These are phyloP conservation scores for Acer negundo DNA, from an alignment of 345 rosid species.

Conservation along the genomic window DNA sequence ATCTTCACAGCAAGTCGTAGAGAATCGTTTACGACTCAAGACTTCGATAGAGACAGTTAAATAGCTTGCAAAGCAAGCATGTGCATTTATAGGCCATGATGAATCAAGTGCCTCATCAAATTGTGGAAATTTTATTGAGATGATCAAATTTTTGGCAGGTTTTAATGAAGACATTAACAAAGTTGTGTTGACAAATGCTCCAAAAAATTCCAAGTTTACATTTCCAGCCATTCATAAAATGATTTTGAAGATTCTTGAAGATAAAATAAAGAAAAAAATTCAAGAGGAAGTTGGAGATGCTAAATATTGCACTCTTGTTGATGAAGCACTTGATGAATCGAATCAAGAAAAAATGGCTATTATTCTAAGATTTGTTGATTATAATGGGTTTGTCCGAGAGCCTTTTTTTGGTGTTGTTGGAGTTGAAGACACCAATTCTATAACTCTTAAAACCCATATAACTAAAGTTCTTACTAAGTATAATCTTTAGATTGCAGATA, in stretches of 20 bases:
- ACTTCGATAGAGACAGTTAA: background rate
- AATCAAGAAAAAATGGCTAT: background rate
- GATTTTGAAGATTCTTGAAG: background rate
- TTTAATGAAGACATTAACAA: no score
- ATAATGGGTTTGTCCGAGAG: background rate
- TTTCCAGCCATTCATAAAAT: background rate
- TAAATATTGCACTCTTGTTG: no score
- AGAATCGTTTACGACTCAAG: no score
- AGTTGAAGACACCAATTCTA: background rate
- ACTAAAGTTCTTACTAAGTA: background rate
- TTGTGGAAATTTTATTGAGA: background rate
- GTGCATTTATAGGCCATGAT: background rate
- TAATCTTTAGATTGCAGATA: background rate
- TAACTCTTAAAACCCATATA: background rate
- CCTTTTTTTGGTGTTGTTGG: background rate
- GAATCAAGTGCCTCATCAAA: background rate
- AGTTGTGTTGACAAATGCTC: no score
- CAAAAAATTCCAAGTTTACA: no score
- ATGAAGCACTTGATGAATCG: no score
- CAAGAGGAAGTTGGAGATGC: no score
- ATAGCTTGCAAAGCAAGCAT: background rate
- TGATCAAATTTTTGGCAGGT: no score
- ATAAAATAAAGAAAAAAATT: background rate
- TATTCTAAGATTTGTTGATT: background rate
- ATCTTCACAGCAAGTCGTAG: no score